These are phyloP conservation scores for Yamadazyma diospyri DNA, from an alignment of 1,139 yeast species.

Conservation along the genomic window DNA sequence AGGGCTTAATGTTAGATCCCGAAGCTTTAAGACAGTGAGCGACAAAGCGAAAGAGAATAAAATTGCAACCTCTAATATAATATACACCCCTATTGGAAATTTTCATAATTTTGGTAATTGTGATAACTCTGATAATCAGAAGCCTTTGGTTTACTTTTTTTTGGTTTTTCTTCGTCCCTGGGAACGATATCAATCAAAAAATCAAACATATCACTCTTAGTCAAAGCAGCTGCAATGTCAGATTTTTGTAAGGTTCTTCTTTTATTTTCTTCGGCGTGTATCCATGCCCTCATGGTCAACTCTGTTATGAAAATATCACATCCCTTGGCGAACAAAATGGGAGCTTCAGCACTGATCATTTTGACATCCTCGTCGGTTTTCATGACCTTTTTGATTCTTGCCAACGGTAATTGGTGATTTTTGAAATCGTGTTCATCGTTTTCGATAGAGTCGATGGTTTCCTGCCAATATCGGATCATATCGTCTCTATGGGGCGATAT, in stretches of 20 bases:
- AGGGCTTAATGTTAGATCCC: too few relatives aligned
- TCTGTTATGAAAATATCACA: conserved; percentile 97
- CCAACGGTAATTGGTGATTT: conserved; percentile 90
- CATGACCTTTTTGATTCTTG: conserved; percentile 94
- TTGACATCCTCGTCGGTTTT: conserved; percentile 96
- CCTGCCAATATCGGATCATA: conserved; percentile 98
- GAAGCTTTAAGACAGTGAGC: too few relatives aligned
- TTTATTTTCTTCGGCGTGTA: conserved; percentile 94
- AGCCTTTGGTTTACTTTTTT: conserved; percentile 21
- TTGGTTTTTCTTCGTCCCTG: conserved; percentile 65
- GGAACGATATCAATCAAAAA: conserved; percentile 95
- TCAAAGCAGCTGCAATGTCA: conserved; percentile 93
- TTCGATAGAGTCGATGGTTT: conserved; percentile 85
- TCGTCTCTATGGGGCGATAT: conserved; percentile 77
- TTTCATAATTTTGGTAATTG: conserved; percentile 15
- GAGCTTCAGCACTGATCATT: conserved; percentile 98
- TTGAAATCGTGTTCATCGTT: conserved; percentile 88
- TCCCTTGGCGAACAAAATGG: conserved; percentile 93
- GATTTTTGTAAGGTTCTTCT: conserved; percentile 90
- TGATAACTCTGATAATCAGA: conserved; percentile 12
- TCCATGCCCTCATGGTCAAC: conserved; percentile 98
- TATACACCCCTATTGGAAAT: conserved; percentile 12
- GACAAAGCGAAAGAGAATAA: too few relatives aligned
- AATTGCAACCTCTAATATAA: too few relatives aligned
- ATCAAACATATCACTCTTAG: conserved; percentile 95